Evolutionary conservation across 192 early-diverging fungal genomes (phyloP).

Genomic region (Phlyctochytrium bullatum): DNA sequence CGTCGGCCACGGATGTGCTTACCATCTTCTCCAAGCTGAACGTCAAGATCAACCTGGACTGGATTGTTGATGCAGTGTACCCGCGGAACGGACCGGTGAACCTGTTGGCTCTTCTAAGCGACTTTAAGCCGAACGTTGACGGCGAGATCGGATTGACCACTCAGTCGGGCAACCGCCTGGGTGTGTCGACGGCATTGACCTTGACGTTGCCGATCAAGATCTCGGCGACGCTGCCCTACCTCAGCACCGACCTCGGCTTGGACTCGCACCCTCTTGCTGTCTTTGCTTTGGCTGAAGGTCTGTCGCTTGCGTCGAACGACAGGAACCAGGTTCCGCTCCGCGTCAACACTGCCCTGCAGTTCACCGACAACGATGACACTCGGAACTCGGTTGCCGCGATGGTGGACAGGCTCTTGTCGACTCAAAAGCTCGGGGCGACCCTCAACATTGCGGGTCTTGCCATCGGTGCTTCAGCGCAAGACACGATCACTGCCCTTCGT

Average conservation of each 20-base stretch:
- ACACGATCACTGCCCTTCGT: background rate
- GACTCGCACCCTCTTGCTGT: background rate
- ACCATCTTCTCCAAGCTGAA: conserved; percentile 19
- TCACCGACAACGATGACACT: conserved; percentile 16
- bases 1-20: conserved; percentile 12
- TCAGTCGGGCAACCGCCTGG: no score
- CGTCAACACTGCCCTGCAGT: background rate
- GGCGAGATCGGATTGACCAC: conserved; percentile 11
- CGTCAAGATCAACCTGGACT: conserved; percentile 13
- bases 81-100: conserved; percentile 17
- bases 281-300: background rate
- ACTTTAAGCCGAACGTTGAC: background rate
- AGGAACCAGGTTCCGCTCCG: background rate
- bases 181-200: no score
- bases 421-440: conserved; percentile 1
- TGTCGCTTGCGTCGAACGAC: background rate
- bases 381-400: conserved; percentile 16
- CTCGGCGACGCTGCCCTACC: conserved; percentile 1
- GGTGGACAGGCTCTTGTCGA: conserved; percentile 20
- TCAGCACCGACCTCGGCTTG: background rate
- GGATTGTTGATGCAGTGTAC: conserved; percentile 20
- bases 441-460: background rate
- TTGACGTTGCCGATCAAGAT: conserved; percentile 19
- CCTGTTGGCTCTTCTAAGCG: conserved; percentile 9
- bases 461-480: background rate